Conservation (phyloP, 2,329 filamentous ascomycete genomes). For the Didymella glomerata region DNA sequence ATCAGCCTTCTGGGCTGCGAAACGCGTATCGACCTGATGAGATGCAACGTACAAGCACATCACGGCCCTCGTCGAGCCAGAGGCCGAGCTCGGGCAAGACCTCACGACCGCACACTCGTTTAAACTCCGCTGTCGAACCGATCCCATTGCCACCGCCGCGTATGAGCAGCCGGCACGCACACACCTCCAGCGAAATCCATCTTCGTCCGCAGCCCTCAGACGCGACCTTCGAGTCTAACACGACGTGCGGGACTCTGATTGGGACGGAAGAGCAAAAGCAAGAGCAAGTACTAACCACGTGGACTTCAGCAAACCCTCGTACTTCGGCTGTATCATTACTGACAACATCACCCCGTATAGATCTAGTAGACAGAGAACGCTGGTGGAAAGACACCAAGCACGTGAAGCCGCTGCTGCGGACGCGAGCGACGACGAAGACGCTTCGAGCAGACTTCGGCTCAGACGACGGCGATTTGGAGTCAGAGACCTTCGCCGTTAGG, state of each 20-base stretch:
- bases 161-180: constrained; percentile 28
- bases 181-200: constrained; percentile 17
- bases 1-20: constrained; percentile 33
- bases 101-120: constrained; percentile 14
- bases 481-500: constrained; percentile 17
- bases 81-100: constrained; percentile 18
- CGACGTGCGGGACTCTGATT: not conserved
- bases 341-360: constrained; percentile 23
- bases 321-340: constrained; percentile 13
- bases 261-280: constrained; percentile 12
- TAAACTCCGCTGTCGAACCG: constrained; percentile 20
- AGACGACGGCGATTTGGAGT: constrained; percentile 12
- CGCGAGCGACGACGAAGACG: constrained; percentile 16
- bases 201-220: not conserved
- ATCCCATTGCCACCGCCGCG: constrained; percentile 26
- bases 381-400: constrained; percentile 38
- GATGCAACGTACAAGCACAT: constrained; percentile 15
- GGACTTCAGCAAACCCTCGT: constrained; percentile 9
- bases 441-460: constrained; percentile 11
- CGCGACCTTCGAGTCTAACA: not conserved
- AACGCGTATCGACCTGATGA: constrained; percentile 29
- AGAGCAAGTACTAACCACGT: constrained; percentile 22
- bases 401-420: constrained; percentile 17
- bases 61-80: constrained; percentile 29
- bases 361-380: constrained; percentile 27